These are phyloP conservation scores for Yueomyces sp. DNA, from an alignment of 805 yeast species.

Conservation along the genomic window DNA sequence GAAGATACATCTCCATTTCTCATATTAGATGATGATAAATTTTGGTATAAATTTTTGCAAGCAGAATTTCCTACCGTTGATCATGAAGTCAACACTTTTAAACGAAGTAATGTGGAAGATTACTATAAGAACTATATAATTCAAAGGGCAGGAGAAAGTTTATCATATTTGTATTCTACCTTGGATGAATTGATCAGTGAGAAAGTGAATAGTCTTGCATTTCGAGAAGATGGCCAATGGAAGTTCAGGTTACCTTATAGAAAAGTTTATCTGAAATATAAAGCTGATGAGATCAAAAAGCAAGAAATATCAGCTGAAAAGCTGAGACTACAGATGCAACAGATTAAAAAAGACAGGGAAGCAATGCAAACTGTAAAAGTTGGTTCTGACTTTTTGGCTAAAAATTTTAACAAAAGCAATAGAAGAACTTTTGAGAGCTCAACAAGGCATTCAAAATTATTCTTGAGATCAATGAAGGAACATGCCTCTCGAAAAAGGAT, in stretches of 20 bases:
- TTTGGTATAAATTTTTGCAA: slow-evolving; percentile 23
- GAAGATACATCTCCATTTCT: slow-evolving; percentile 22
- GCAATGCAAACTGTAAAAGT: slow-evolving; percentile 19
- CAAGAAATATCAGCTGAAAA: slow-evolving; percentile 25
- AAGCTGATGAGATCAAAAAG: slow-evolving; percentile 22
- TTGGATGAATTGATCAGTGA: slow-evolving; percentile 8
- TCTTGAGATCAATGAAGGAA: slow-evolving; percentile 10
- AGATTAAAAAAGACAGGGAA: slow-evolving; percentile 20
- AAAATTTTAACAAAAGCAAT: slow-evolving; percentile 4
- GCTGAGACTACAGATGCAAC: slow-evolving; percentile 20
- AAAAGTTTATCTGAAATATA: slow-evolving; percentile 22
- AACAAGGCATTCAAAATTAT: slow-evolving; percentile 6
- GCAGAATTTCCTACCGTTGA: slow-evolving; percentile 26
- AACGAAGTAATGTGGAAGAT: slow-evolving; percentile 10
- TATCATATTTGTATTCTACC: slow-evolving; percentile 2
- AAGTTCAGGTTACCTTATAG: slow-evolving; percentile 25
- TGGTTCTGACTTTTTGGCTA: slow-evolving; percentile 9
- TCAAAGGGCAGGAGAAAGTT: slow-evolving; percentile 1
- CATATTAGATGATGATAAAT: slow-evolving; percentile 27
- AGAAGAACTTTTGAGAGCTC: slow-evolving; percentile 2
- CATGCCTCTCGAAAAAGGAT: slow-evolving; percentile 10
- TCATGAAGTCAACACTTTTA: slow-evolving; percentile 19
- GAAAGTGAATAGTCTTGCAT: slow-evolving; percentile 6
- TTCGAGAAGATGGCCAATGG: slow-evolving; percentile 11
- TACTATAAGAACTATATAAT: slow-evolving; percentile 10